Evolutionary conservation across 495 filamentous ascomycete genomes (phyloP).

Genomic region (Tuber microsphaerosporum): DNA sequence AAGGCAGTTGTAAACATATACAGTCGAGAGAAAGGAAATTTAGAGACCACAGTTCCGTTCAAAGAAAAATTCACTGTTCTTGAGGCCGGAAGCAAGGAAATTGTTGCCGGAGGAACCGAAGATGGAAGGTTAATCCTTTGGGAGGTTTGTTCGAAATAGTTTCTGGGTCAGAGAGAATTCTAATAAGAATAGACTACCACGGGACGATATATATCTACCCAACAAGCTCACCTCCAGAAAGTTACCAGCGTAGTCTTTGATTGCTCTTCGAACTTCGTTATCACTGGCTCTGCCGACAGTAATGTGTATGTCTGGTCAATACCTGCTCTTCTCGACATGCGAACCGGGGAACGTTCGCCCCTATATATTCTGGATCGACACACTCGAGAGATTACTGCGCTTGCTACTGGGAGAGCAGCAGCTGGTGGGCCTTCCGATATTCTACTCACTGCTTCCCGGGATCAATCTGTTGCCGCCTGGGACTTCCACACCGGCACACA

Average conservation of each 20-base stretch:
- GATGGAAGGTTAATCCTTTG: constrained; percentile 81
- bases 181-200: constrained; percentile 59
- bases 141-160: constrained; percentile 59
- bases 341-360: constrained; percentile 27
- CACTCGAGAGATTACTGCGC: constrained; percentile 35
- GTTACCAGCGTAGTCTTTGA: constrained; percentile 68
- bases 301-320: constrained; percentile 87
- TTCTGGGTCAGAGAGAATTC: constrained; percentile 4
- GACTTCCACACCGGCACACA: constrained; percentile 70
- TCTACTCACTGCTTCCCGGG: constrained; percentile 35
- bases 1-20: constrained; percentile 93
- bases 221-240: constrained; percentile 75
- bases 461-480: constrained; percentile 61
- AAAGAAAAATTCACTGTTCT: constrained; percentile 70
- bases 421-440: constrained; percentile 40
- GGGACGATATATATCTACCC: constrained; percentile 80
- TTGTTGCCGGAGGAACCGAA: constrained; percentile 76
- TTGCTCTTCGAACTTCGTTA: constrained; percentile 65
- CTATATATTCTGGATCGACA: constrained; percentile 36
- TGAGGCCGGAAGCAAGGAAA: constrained; percentile 54
- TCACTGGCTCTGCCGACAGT: constrained; percentile 83
- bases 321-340: constrained; percentile 55
- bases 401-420: constrained; percentile 34
- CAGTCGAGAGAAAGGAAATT: constrained; percentile 68
- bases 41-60: constrained; percentile 80